Conservation (phyloP, 768 basidiomycete genomes). For the Leccinum arenicola region DNA sequence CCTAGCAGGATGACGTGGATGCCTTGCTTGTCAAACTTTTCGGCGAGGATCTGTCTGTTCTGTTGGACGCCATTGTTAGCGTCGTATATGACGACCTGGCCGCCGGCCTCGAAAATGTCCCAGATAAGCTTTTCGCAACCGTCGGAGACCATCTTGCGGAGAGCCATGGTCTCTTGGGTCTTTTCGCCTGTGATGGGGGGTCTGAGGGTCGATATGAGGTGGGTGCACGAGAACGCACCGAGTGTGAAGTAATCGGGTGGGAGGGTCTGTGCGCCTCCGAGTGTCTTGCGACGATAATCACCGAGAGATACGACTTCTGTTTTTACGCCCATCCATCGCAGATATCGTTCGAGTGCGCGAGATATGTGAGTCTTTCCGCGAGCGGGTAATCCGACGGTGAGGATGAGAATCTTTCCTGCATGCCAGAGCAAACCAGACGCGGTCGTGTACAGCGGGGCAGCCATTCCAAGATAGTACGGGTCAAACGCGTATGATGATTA, state of each 20-base stretch:
- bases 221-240: slow-evolving; percentile 40
- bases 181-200: slow-evolving; percentile 58
- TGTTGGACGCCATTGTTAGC: slow-evolving; percentile 87
- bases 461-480: slow-evolving; percentile 42
- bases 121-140: slow-evolving; percentile 89
- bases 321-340: slow-evolving; percentile 97
- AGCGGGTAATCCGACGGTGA: slow-evolving; percentile 91
- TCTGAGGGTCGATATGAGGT: neutral
- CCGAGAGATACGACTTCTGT: slow-evolving; percentile 93
- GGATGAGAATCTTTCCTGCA: slow-evolving; percentile 92
- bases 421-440: slow-evolving; percentile 84
- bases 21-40: slow-evolving; percentile 82
- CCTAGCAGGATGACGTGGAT: slow-evolving; percentile 95
- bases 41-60: slow-evolving; percentile 65
- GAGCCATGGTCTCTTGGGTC: slow-evolving; percentile 71
- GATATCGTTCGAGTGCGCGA: slow-evolving; percentile 91
- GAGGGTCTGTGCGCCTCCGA: slow-evolving; percentile 85
- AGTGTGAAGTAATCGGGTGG: slow-evolving; percentile 92
- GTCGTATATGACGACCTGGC: slow-evolving; percentile 98
- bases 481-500: slow-evolving; percentile 15
- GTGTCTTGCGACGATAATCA: slow-evolving; percentile 86
- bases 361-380: slow-evolving; percentile 97
- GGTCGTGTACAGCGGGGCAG: slow-evolving; percentile 94
- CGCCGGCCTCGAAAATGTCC: slow-evolving; percentile 82
- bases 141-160: slow-evolving; percentile 69